Conservation (phyloP, 371 early-diverging fungal species). For the Mucor plumbeus region DNA sequence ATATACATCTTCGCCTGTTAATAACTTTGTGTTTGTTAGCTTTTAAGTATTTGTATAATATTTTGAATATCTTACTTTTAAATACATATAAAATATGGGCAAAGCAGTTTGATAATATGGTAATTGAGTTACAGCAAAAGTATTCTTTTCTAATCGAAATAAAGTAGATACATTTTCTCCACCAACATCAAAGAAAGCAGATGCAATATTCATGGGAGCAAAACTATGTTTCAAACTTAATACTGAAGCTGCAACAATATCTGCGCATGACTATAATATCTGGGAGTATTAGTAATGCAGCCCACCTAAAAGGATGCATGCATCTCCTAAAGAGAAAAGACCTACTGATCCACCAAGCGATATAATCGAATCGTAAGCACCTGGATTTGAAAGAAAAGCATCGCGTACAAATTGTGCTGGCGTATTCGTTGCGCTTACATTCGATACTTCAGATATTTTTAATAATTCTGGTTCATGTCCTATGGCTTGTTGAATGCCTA, state of each 20-base stretch:
- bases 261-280: conserved; percentile 23
- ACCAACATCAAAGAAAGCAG: conserved; percentile 34
- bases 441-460: not conserved
- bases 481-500: conserved; percentile 23
- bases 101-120: conserved; percentile 58
- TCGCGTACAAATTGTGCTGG: conserved; percentile 3
- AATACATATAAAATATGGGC: conserved; percentile 54
- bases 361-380: conserved; percentile 34
- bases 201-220: conserved; percentile 35
- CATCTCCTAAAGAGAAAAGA: not conserved
- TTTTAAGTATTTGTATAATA: too few species aligned
- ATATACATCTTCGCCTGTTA: conserved; percentile 49
- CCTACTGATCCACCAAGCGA: conserved; percentile 39
- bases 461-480: not conserved
- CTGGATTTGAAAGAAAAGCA: conserved; percentile 6
- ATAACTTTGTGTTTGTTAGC: conserved; percentile 20
- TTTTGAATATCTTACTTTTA: conserved; percentile 29
- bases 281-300: not conserved
- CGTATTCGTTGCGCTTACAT: not conserved
- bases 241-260: conserved; percentile 32
- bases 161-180: conserved; percentile 31
- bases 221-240: conserved; percentile 25
- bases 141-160: conserved; percentile 38
- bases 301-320: not conserved
- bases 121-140: conserved; percentile 45